These are phyloP conservation scores for Rosa lucieae DNA, from an alignment of 306 rosid species.

Conservation along the genomic window DNA sequence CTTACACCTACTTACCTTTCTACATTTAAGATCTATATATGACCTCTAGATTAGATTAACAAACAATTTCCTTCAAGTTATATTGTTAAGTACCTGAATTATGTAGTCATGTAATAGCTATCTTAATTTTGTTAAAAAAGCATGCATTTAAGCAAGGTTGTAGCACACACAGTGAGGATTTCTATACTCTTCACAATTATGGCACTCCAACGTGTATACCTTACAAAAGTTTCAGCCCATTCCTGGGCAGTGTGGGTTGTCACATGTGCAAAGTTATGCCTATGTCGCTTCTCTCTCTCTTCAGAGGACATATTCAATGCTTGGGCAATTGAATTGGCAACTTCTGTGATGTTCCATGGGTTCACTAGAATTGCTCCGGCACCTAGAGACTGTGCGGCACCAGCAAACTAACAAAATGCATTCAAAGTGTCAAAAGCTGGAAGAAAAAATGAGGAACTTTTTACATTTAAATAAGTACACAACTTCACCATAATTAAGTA, in stretches of 20 bases:
- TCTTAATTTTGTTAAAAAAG: background rate
- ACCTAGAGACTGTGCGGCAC: conserved; percentile 98
- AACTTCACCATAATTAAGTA: background rate
- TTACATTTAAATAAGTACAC: background rate
- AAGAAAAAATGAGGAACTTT: background rate
- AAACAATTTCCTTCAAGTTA: background rate
- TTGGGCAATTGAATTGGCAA: conserved; percentile 68
- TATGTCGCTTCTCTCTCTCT: conserved; percentile 81
- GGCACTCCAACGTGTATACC: conserved; percentile 41
- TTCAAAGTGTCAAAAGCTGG: conserved; percentile 19
- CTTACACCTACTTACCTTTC: background rate
- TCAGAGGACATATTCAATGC: conserved; percentile 72
- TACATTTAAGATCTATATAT: background rate
- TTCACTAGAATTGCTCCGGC: conserved; percentile 94
- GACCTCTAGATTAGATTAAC: background rate
- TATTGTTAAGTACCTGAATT: background rate
- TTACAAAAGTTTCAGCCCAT: conserved; percentile 98
- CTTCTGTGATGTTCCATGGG: conserved; percentile 94
- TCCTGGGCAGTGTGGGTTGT: conserved; percentile 92
- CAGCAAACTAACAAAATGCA: conserved; percentile 78
- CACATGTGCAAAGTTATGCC: conserved; percentile 76
- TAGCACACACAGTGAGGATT: background rate
- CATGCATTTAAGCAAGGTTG: background rate
- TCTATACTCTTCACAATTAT: background rate
- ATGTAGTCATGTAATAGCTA: background rate